A percentile compares a stretch with the other conserved stretches of the same genome.
phyloP scores from a whole-genome alignment of 768 basidiomycete genomes.

The Filobasidium wieringae region DNA sequence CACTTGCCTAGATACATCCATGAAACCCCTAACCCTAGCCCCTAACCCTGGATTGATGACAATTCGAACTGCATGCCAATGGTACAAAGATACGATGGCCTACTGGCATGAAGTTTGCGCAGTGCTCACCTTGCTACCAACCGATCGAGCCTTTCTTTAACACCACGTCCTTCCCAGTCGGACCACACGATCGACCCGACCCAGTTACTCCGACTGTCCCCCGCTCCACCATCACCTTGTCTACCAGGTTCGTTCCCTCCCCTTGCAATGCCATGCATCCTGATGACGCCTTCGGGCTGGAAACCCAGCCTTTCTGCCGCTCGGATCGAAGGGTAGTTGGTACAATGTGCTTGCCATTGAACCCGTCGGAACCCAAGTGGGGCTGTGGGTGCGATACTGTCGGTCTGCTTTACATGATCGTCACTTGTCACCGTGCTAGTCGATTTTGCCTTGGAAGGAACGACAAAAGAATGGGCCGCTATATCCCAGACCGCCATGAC shows the following conservation, averaged over 20 bases:
- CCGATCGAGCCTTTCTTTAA: slow-evolving; percentile 25
- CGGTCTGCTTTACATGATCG: no score
- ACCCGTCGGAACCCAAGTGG: slow-evolving; percentile 21
- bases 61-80: no score
- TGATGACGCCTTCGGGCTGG: slow-evolving; percentile 23
- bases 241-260: slow-evolving; percentile 15
- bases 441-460: no score
- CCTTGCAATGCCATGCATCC: slow-evolving; percentile 17
- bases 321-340: slow-evolving; percentile 21
- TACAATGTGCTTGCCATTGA: slow-evolving; percentile 30
- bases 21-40: no score
- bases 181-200: slow-evolving; percentile 28
- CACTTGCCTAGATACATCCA: no score
- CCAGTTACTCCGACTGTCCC: slow-evolving; percentile 24
- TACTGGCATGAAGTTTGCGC: no score
- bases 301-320: slow-evolving; percentile 27
- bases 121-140: not conserved
- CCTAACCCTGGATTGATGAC: no score
- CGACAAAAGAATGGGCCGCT: not conserved
- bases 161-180: slow-evolving; percentile 32
- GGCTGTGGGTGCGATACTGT: not conserved
- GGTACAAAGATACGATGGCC: no score
- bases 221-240: slow-evolving; percentile 14
- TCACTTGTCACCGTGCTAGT: no score
- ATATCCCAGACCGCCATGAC: not conserved